phyloP scores from a whole-genome alignment of 2,329 filamentous ascomycete species.

The Erysiphe pulchra region DNA sequence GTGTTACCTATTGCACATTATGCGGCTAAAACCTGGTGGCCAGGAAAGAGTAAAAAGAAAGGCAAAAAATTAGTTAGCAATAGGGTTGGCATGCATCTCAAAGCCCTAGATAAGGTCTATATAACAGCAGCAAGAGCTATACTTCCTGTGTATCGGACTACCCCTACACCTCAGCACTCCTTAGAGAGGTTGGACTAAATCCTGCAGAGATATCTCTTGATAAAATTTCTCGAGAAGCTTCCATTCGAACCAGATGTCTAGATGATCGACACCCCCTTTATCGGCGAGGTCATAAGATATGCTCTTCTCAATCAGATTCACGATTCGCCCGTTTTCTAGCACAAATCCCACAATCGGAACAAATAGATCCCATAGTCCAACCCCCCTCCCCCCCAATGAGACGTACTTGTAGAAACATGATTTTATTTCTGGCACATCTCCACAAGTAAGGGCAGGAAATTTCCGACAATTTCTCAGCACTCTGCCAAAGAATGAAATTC shows the following conservation, averaged over 20 bases:
- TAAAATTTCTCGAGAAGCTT: background rate
- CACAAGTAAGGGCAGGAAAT: background rate
- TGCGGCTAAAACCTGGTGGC: too few relatives aligned
- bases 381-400: background rate
- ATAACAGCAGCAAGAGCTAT: background rate
- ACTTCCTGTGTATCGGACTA: too few relatives aligned
- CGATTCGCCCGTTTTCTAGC: background rate
- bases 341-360: background rate
- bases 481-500: background rate
- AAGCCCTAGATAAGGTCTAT: background rate
- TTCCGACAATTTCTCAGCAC: background rate
- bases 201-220: background rate
- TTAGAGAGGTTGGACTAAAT: background rate
- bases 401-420: background rate
- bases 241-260: background rate
- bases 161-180: background rate
- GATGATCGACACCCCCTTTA: background rate
- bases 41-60: too few relatives aligned
- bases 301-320: background rate
- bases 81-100: too few relatives aligned
- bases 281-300: background rate
- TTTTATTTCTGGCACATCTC: background rate
- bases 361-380: background rate
- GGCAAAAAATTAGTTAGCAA: too few relatives aligned
- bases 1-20: too few relatives aligned